Evolutionary conservation across 768 basidiomycete genomes (phyloP).

Genomic region (Amanita subjunquillea): DNA sequence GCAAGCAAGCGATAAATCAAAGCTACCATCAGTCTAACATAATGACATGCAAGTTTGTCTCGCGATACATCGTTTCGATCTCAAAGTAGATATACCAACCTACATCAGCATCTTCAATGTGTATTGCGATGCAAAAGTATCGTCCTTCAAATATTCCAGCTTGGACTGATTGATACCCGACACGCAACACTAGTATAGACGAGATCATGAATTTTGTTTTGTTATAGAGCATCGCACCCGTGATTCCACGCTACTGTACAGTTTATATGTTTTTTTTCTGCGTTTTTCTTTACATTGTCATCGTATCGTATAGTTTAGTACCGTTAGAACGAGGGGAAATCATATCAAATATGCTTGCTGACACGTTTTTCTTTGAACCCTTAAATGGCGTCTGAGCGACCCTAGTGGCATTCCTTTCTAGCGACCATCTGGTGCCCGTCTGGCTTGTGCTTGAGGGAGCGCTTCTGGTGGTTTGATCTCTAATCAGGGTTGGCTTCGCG

Average conservation of each 20-base stretch:
- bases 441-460: too few species aligned
- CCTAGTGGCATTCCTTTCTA: background rate
- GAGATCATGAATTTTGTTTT: conserved; percentile 20
- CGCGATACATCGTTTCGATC: conserved; percentile 4
- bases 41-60: conserved; percentile 4
- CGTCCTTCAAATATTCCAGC: conserved; percentile 18
- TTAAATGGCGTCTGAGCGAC: background rate
- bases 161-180: conserved; percentile 20
- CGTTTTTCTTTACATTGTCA: background rate
- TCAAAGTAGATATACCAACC: background rate
- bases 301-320: background rate
- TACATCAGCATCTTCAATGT: conserved; percentile 8
- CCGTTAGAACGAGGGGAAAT: background rate
- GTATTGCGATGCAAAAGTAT: conserved; percentile 17
- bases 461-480: background rate
- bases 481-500: background rate
- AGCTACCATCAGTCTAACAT: background rate
- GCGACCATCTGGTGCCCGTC: background rate
- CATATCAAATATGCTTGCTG: background rate
- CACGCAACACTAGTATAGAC: conserved; percentile 7
- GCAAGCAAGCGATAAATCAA: conserved; percentile 4
- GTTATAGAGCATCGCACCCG: conserved; percentile 53
- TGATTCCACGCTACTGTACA: conserved; percentile 5
- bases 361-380: background rate
- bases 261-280: conserved; percentile 3